Base-by-base conservation (phyloP, 2,329 filamentous ascomycete species). In the Pseudopyrenochaeta lycopersici region DNA sequence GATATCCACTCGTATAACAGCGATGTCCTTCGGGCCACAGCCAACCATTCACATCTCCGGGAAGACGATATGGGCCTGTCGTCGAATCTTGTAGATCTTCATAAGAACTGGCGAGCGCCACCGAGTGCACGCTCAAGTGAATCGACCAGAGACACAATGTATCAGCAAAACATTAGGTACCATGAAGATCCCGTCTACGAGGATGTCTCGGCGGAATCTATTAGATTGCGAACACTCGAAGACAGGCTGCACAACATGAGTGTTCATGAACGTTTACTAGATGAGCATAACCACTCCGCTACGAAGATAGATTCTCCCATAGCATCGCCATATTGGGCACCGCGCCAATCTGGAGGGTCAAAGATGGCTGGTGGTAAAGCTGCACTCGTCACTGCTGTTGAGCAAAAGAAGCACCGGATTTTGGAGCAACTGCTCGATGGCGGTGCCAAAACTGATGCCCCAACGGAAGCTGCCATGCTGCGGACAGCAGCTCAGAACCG, bases 331-430 rank as follows among this genome's bases (percentile, higher is more conserved):
- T 49, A 54, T 14, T 69, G 63, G 64, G 46, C 52, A 10, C 60
- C 66, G 9, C 57, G 71, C 39, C 65, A 70, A 20, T 52, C 51
- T 5, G 52, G 58, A 7, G 58, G 62, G 11, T 70, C 71, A 5
- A 68, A 71, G 40, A 57, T 69, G 18, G 59, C 68, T 12, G 70
- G 68, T 30, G 71, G 75, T 7, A 77, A 74, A 52, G 63, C 64
- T 21, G 74, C 64, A 20, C 57, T 80, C 73, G 14, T 81, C 80
- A 83, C 84, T 18, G 85, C 82, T 2, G 85, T 86, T 0, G 82
- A 82, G 45, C 80, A 90, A 4, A 79, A 88, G 60, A 88, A 88
- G 73, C 89, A 90, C 56, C 85, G 86, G 10, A 85, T 84, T 11
- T 62, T 74, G 11, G 68, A 72, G 46, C 69, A 74, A 41, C 53